Percentiles rank a stretch among this genome's conserved stretches.
Evolutionary conservation across 2,329 filamentous ascomycete species (phyloP).

Genomic region (Venturiaceae sp.): DNA sequence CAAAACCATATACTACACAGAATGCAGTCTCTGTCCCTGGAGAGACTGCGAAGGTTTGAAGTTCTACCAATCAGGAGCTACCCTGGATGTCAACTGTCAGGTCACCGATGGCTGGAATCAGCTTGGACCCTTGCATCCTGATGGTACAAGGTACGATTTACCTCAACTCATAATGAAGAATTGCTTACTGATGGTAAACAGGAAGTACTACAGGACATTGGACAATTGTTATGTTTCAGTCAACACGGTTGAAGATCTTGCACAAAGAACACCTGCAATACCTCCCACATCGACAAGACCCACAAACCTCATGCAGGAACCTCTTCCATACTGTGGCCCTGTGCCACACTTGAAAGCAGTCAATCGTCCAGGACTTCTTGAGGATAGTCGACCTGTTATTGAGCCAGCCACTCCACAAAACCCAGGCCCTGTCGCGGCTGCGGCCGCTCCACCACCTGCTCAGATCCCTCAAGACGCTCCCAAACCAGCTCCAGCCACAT

Average conservation of each 20-base stretch:
- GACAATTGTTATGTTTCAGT: slow-evolving; percentile 5
- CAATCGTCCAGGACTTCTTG: neutral
- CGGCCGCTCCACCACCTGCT: neutral
- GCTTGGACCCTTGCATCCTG: slow-evolving; percentile 1
- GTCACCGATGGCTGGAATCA: slow-evolving; percentile 3
- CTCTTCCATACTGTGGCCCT: neutral
- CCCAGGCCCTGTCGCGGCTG: neutral
- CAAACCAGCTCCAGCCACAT: neutral
- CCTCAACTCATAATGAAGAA: neutral
- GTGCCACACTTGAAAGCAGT: neutral
- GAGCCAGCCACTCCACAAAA: neutral
- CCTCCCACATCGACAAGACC: neutral
- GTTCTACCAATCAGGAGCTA: slow-evolving; percentile 1
- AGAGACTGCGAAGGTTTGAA: slow-evolving; percentile 2
- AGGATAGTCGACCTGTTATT: neutral
- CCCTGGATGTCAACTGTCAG: slow-evolving; percentile 2
- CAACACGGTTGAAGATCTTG: slow-evolving; percentile 1
- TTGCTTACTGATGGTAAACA: neutral
- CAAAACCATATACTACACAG: slow-evolving; percentile 1
- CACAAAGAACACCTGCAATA: neutral
- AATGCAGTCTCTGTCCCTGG: slow-evolving; percentile 5
- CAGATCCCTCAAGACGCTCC: neutral
- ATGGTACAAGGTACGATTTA: slow-evolving; percentile 3
- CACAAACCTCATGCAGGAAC: neutral
- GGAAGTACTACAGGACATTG: slow-evolving; percentile 4